Conservation (phyloP, 2,329 filamentous ascomycete genomes). For the Cryphonectria japonica region DNA sequence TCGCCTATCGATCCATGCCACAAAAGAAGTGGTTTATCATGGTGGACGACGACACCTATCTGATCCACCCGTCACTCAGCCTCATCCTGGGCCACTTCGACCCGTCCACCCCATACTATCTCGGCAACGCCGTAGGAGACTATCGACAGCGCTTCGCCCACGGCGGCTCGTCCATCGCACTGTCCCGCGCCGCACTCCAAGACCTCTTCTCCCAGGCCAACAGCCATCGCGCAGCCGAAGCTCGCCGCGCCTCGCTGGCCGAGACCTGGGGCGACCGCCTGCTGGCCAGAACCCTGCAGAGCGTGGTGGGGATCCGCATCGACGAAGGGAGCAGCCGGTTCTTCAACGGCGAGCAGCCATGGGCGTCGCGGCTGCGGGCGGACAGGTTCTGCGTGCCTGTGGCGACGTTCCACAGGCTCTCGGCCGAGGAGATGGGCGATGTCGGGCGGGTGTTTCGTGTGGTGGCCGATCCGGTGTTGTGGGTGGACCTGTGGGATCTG, state of each 20-base stretch:
- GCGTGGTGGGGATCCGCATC: conserved; percentile 53
- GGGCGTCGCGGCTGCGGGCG: conserved; percentile 50
- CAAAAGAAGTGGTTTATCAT: conserved; percentile 63
- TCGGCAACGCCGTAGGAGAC: conserved; percentile 61
- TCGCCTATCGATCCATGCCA: conserved; percentile 54
- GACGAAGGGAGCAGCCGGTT: conserved; percentile 57
- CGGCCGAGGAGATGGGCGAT: conserved; percentile 48
- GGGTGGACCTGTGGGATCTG: conserved; percentile 55
- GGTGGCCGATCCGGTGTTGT: conserved; percentile 47
- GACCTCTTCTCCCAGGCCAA: conserved; percentile 45
- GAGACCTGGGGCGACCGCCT: conserved; percentile 59
- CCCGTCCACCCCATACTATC: conserved; percentile 50
- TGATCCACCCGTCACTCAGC: conserved; percentile 53
- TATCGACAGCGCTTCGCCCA: conserved; percentile 60
- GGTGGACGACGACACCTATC: conserved; percentile 61
- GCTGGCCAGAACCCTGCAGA: conserved; percentile 57
- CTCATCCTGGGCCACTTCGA: conserved; percentile 55
- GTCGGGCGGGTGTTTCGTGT: conserved; percentile 46
- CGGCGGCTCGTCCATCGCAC: conserved; percentile 57
- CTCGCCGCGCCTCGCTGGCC: conserved; percentile 52
- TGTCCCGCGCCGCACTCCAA: conserved; percentile 54
- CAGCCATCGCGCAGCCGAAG: conserved; percentile 46
- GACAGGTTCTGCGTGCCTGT: conserved; percentile 58
- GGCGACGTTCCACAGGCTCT: conserved; percentile 57
- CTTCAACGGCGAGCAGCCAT: conserved; percentile 60